Evolutionary conservation across 2,329 filamentous ascomycete species (phyloP).

Genomic region (Chaetomiaceae sp.): DNA sequence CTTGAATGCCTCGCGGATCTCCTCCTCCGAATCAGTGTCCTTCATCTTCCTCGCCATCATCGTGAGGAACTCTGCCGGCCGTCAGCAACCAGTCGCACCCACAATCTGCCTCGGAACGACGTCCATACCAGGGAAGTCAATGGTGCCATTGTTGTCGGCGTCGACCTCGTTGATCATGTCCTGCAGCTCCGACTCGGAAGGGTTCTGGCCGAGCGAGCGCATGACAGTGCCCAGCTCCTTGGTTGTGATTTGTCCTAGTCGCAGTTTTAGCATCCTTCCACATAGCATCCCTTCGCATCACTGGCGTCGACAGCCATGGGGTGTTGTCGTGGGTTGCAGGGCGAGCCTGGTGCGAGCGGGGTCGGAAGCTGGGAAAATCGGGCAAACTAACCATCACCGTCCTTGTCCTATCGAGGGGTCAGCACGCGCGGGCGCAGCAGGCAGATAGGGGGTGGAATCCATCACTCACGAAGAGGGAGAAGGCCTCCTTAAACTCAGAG

Average conservation of each 20-base stretch:
- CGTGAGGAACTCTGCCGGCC: slow-evolving; percentile 69
- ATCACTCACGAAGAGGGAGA: slow-evolving; percentile 93
- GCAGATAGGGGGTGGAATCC: neutral
- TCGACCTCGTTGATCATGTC: slow-evolving; percentile 95
- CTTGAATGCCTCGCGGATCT: slow-evolving; percentile 87
- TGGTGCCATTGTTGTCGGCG: slow-evolving; percentile 88
- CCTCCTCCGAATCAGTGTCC: slow-evolving; percentile 86
- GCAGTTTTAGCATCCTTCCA: slow-evolving; percentile 26
- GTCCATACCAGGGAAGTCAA: slow-evolving; percentile 77
- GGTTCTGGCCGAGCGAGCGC: slow-evolving; percentile 86
- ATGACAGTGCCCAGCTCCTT: slow-evolving; percentile 88
- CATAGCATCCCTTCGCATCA: neutral
- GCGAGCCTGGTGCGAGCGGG: slow-evolving; percentile 12
- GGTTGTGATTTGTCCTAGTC: slow-evolving; percentile 79
- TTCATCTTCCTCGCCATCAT: slow-evolving; percentile 97
- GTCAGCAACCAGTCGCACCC: slow-evolving; percentile 27
- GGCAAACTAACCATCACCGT: slow-evolving; percentile 74
- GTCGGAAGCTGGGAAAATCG: slow-evolving; percentile 2
- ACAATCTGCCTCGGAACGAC: neutral
- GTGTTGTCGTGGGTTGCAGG: neutral
- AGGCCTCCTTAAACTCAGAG: slow-evolving; percentile 99
- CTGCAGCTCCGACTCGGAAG: slow-evolving; percentile 83
- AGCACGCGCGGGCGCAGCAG: neutral
- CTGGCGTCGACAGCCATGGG: neutral
- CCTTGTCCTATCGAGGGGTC: slow-evolving; percentile 65